Evolutionary conservation across 2,329 filamentous ascomycete genomes (phyloP).

Genomic region (Ceratocystis ficicola): DNA sequence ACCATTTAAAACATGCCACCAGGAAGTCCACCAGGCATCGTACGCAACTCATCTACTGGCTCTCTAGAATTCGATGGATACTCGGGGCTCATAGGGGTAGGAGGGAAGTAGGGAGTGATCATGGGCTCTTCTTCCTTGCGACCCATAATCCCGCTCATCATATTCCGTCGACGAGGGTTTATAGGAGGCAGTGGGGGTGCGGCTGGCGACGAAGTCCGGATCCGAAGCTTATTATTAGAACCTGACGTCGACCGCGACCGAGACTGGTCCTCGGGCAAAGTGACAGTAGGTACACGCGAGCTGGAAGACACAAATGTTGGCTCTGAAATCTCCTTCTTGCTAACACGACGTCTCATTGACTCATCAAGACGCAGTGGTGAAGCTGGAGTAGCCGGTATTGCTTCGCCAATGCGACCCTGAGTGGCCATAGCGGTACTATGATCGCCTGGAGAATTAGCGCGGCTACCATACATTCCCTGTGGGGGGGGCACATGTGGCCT

Average conservation of each 20-base stretch:
- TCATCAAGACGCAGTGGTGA: slow-evolving; percentile 30
- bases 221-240: slow-evolving; percentile 31
- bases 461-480: slow-evolving; percentile 20
- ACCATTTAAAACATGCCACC: slow-evolving; percentile 18
- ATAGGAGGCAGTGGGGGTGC: slow-evolving; percentile 46
- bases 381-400: not conserved
- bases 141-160: slow-evolving; percentile 29
- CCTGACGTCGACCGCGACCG: slow-evolving; percentile 33
- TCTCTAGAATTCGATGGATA: not conserved
- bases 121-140: slow-evolving; percentile 18
- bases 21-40: slow-evolving; percentile 16
- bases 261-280: slow-evolving; percentile 29
- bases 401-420: slow-evolving; percentile 25
- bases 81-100: slow-evolving; percentile 14
- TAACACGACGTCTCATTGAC: slow-evolving; percentile 33
- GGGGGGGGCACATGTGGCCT: slow-evolving; percentile 9
- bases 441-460: slow-evolving; percentile 16
- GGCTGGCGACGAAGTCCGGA: slow-evolving; percentile 30
- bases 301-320: slow-evolving; percentile 38
- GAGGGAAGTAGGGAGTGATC: slow-evolving; percentile 17
- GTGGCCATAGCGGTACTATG: slow-evolving; percentile 10
- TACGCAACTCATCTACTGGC: slow-evolving; percentile 14
- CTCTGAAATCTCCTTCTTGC: slow-evolving; percentile 40
- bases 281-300: slow-evolving; percentile 35
- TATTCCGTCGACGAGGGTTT: slow-evolving; percentile 43